Conservation (phyloP, 306 rosid species). For the Oxytropis ochrocephala region DNA sequence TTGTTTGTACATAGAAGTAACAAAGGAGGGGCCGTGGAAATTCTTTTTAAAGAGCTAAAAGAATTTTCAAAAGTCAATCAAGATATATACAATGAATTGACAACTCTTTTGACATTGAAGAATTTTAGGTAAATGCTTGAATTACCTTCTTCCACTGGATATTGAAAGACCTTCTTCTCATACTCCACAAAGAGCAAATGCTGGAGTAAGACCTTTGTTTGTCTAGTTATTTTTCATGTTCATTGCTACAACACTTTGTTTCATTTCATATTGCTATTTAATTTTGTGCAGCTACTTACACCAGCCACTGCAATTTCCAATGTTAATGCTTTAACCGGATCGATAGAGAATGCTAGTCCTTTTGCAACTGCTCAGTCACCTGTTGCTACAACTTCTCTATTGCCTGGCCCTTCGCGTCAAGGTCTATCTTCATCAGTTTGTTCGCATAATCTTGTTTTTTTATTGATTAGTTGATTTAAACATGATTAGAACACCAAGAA, state of each 20-base stretch:
- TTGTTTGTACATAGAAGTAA: conserved; percentile 36
- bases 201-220: conserved; percentile 7
- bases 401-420: no score
- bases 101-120: conserved; percentile 58
- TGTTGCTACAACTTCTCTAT: no score
- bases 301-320: conserved; percentile 21
- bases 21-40: conserved; percentile 53
- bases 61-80: conserved; percentile 50
- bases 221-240: conserved; percentile 27
- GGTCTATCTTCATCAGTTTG: no score
- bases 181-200: conserved; percentile 61
- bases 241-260: not conserved
- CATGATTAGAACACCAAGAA: no score
- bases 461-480: no score
- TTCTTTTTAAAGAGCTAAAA: conserved; percentile 65
- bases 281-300: conserved; percentile 34
- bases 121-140: conserved; percentile 60
- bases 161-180: conserved; percentile 67
- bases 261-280: not conserved
- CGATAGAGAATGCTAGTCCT: no score
- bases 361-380: no score
- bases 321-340: not conserved
- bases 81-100: conserved; percentile 62
- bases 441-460: no score
- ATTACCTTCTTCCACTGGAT: conserved; percentile 51